These are phyloP conservation scores for Lentinula sp. DNA, from an alignment of 768 basidiomycete species.

Conservation along the genomic window DNA sequence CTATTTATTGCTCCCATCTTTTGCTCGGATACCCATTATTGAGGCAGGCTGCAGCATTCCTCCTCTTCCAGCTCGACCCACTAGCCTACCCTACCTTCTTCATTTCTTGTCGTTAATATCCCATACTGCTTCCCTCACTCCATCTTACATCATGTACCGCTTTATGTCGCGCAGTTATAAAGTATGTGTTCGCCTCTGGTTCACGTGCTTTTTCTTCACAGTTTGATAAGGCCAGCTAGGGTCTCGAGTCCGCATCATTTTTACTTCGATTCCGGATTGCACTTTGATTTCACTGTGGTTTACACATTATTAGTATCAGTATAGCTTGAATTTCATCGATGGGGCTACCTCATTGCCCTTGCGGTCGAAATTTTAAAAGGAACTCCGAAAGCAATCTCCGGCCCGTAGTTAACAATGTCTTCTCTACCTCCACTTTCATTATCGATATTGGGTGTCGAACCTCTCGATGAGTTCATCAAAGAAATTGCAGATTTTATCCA, in stretches of 20 bases:
- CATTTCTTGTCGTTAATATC: not conserved
- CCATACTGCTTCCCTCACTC: not conserved
- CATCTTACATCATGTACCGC: too few species aligned
- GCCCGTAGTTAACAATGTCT: not conserved
- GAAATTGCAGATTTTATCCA: conserved; percentile 88
- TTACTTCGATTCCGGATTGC: too few species aligned
- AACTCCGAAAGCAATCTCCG: too few species aligned
- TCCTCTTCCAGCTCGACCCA: not conserved
- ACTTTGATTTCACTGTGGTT: too few species aligned
- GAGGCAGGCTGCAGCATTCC: not conserved
- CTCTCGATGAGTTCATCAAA: conserved; percentile 88
- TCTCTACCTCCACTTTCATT: conserved; percentile 60
- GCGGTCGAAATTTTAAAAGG: too few species aligned
- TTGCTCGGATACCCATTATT: not conserved
- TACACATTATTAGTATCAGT: too few species aligned
- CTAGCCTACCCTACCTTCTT: not conserved
- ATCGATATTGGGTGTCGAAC: conserved; percentile 85
- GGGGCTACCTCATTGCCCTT: too few species aligned
- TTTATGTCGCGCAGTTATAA: not conserved
- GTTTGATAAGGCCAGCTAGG: too few species aligned
- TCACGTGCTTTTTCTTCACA: not conserved
- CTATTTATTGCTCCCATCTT: not conserved
- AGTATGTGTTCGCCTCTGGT: not conserved
- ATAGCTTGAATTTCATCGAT: too few species aligned
- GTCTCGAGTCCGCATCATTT: too few species aligned